Evolutionary conservation across 1,284 basidiomycete species (phyloP).

Genomic region (Trametes sp.): DNA sequence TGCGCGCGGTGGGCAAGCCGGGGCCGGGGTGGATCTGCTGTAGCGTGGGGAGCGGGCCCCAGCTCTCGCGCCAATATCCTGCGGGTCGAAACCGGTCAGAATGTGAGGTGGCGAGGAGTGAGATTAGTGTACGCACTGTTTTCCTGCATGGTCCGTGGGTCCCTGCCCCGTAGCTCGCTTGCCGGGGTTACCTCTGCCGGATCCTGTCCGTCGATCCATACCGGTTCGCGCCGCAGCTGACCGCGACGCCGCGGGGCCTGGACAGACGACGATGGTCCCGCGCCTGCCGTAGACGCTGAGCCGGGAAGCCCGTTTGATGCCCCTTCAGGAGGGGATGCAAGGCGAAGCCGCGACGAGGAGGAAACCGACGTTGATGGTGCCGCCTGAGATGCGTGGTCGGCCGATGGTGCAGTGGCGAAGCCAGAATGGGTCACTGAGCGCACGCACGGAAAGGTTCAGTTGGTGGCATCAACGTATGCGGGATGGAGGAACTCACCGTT

Average conservation of each 20-base stretch:
- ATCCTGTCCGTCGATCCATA: slow-evolving; percentile 10
- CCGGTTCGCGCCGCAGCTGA: slow-evolving; percentile 11
- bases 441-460: background rate
- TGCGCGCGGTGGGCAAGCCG: background rate
- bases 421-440: no score
- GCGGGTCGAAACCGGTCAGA: background rate
- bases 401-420: background rate
- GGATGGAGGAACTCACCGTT: background rate
- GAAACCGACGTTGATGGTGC: background rate
- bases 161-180: slow-evolving; percentile 11
- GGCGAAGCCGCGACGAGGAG: background rate
- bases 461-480: background rate
- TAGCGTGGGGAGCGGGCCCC: slow-evolving; percentile 14
- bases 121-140: slow-evolving; percentile 2
- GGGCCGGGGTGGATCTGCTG: slow-evolving; percentile 1
- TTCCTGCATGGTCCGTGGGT: slow-evolving; percentile 6
- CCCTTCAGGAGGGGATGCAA: background rate
- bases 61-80: slow-evolving; percentile 13
- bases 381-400: background rate
- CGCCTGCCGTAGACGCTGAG: background rate
- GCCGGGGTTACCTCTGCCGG: background rate
- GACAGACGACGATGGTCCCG: background rate
- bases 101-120: background rate
- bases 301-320: background rate
- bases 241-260: background rate